Base-by-base conservation (phyloP, 176 grass and related monocot species). In the Musa itinerans region DNA sequence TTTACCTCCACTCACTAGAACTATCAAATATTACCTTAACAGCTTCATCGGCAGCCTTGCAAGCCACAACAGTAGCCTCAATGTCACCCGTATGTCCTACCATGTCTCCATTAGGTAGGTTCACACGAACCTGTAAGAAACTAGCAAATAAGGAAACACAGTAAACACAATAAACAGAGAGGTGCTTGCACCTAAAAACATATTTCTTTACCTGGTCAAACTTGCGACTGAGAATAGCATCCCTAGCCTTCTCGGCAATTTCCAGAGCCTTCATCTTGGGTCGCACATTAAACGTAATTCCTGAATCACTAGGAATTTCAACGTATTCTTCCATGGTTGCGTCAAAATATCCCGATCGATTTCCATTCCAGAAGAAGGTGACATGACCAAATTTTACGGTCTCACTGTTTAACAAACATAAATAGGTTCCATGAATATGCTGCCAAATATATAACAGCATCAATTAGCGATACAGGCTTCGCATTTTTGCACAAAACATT, bases 351-450 rank as follows among this genome's bases (percentile, higher is more conserved):
- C 95, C 95, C 0, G 95, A 99, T 50, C 95, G 95, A 77, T 99
- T 99, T n/a, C 95, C 95, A 2, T 99, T 99, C 95, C 95, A 99
- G 91, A 99, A 99, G 86, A 99, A 99, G 50, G 95, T 99, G 78
- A 99, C 95, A 72, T 99, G 95, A 57, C 95, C 95, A 65, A 99
- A 99, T 73, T 99, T 99, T 63, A 99, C 91, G 2, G 95, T 99
- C 54, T 99, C 95, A 53, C 95, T 99, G 90, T 86, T 57, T 16
- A 13, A 26, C 54, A 73, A 53, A 69, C 17, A 72, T 22, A 87
- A 13, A 72, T 14, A 80, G 20, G 13, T 57, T 55, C 56, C 22
- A 25, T 53, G 24, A 74, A 22, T 54, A 26, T 27, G 16, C 23
- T 19, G 12, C 23, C 11, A 74, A 57, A 27, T 17, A 57, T 21